Base-by-base conservation (phyloP, 805 yeast genomes). In the Candida insectorum region DNA sequence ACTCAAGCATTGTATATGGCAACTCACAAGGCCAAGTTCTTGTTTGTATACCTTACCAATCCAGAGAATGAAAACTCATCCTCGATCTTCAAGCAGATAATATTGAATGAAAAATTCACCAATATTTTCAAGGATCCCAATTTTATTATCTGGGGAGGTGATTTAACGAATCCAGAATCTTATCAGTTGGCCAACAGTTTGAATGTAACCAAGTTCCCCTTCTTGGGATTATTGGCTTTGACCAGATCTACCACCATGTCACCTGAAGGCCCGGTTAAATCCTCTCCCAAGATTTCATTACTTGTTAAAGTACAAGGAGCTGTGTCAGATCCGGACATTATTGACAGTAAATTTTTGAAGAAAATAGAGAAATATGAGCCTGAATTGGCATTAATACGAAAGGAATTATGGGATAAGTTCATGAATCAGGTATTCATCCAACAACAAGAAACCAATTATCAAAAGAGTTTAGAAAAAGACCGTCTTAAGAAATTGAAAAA, bases 141-240 rank as follows among this genome's bases (percentile, higher is more conserved):
- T 28, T 53, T 81, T 2, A 44, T 85, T 3, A 58, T 85, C 2
- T 91, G 97, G 97, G 95, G 89, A 26, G 96, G 96, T 6, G 81
- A 85, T 51, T 75, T 83, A 16, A 71, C 74, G n/a, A 78, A 79
- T 36, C 77, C 88, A 14, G 97, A 91, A 55, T 85, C 91, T 1
- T 79, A 76, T 50, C 95, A 86, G 47, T 79, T 87, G 11, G 83
- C 95, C 0, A 80, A 83, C 49, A 77, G 81, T 24, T 71, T 89
- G 39, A 73, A 75, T 37, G 81, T 81, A 25, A 72, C 86, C 14
- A 73, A 75, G 43, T 79, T 81, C 49, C 98, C 98, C n/a, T 83
- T 85, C 51, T 55, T 85, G 21, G 95, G 91, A 0, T 60, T 89
- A 9, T 55, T 93, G 8, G 81, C 87, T 30, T 65, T 87, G 34